Evolutionary conservation across 2,329 filamentous ascomycete genomes (phyloP).

Genomic region (Scleromitrula shiraiana): DNA sequence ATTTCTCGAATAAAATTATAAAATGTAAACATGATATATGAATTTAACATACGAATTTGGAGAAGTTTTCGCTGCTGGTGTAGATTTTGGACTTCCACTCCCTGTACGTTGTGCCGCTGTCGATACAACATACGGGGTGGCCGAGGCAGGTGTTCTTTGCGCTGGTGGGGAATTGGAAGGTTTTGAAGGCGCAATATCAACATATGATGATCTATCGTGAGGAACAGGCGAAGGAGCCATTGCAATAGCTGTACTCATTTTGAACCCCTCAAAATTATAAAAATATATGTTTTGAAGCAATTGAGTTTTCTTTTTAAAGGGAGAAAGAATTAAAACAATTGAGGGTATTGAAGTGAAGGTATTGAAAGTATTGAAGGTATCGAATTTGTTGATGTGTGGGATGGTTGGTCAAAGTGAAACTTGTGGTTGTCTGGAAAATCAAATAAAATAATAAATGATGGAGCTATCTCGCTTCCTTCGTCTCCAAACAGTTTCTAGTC

Average conservation of each 20-base stretch:
- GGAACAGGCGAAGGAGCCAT: slow-evolving; percentile 63
- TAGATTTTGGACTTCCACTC: slow-evolving; percentile 46
- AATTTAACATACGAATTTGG: slow-evolving; percentile 49
- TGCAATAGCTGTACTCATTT: slow-evolving; percentile 60
- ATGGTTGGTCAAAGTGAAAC: slow-evolving; percentile 5
- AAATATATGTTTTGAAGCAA: no score
- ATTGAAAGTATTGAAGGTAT: neutral
- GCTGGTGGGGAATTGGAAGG: slow-evolving; percentile 26
- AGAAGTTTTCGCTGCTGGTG: slow-evolving; percentile 43
- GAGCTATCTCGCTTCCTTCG: slow-evolving; percentile 6
- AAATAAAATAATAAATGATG: no score
- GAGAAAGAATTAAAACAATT: slow-evolving; percentile 1
- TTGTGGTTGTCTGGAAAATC: slow-evolving; percentile 8
- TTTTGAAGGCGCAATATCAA: slow-evolving; percentile 38
- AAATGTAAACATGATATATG: neutral
- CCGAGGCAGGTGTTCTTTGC: slow-evolving; percentile 28
- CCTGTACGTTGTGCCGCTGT: slow-evolving; percentile 37
- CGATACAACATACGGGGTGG: slow-evolving; percentile 36
- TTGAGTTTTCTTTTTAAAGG: neutral
- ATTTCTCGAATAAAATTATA: neutral
- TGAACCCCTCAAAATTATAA: no score
- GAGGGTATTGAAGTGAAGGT: neutral
- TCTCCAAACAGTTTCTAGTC: slow-evolving; percentile 3
- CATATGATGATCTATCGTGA: slow-evolving; percentile 53
- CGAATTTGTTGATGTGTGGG: neutral